Evolutionary conservation across 345 rosid species (phyloP).

Genomic region (Eucalyptus erythrocorys): DNA sequence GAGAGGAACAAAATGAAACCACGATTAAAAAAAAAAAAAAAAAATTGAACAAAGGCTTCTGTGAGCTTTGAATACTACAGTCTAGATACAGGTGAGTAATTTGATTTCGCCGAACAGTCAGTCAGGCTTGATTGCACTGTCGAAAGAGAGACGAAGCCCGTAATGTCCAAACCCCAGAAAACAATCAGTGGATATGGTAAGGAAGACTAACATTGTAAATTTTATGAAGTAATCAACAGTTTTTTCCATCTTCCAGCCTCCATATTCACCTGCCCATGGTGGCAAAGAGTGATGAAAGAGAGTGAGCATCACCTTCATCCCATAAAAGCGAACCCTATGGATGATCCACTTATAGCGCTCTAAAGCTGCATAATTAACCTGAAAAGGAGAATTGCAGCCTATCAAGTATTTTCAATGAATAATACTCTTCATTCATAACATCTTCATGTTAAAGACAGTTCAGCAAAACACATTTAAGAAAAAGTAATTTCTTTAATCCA

Average conservation of each 20-base stretch:
- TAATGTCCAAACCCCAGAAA: not conserved
- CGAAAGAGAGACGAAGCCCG: not conserved
- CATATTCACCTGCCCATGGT: constrained; percentile 95
- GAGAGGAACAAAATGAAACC: not conserved
- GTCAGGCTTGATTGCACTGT: not conserved
- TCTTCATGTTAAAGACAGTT: not conserved
- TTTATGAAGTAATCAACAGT: constrained; percentile 82
- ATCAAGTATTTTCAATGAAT: not conserved
- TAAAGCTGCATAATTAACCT: constrained; percentile 86
- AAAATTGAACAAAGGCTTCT: not conserved
- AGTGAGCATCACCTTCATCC: constrained; percentile 98
- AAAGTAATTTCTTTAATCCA: not conserved
- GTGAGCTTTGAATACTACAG: not conserved
- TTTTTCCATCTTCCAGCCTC: constrained; percentile 96
- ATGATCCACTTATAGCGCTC: constrained; percentile 90
- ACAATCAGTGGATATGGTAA: not conserved
- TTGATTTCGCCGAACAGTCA: not conserved
- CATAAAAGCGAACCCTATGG: constrained; percentile 55
- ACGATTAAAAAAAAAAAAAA: not conserved
- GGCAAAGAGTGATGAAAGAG: constrained; percentile 95
- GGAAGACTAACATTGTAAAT: constrained; percentile 54
- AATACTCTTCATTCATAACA: not conserved
- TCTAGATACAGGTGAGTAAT: not conserved
- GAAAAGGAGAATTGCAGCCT: not conserved
- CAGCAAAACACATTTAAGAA: not conserved